phyloP scores from a whole-genome alignment of 139 green algal species.

The Picochlorum sp. region DNA sequence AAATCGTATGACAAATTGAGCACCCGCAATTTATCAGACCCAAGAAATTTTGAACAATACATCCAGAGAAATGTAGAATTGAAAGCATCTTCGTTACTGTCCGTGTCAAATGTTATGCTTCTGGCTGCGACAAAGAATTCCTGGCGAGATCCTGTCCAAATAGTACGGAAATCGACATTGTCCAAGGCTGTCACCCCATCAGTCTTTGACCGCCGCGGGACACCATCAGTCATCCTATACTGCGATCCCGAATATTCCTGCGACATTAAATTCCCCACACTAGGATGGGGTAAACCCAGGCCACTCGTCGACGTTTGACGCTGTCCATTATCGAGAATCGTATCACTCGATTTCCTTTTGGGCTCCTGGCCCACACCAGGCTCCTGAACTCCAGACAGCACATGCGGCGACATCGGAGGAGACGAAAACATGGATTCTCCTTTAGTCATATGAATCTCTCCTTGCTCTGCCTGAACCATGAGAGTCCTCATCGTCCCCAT shows the following conservation, averaged over 20 bases:
- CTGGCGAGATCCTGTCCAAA: background rate
- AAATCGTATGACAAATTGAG: background rate
- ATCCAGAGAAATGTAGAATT: background rate
- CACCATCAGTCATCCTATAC: background rate
- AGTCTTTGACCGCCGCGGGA: background rate
- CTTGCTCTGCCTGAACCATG: background rate
- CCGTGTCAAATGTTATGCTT: background rate
- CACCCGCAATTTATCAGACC: background rate
- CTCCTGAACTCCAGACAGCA: no score
- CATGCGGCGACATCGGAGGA: no score
- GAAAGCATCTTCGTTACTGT: background rate
- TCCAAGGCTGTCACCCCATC: background rate
- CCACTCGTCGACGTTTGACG: background rate
- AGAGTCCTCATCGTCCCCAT: conserved; percentile 10
- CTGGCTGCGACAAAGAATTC: background rate
- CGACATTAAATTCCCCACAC: conserved; percentile 2
- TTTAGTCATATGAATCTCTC: no score
- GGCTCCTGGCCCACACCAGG: no score
- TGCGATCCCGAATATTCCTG: background rate
- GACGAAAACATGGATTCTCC: no score
- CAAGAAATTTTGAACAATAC: background rate
- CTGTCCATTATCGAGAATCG: no score
- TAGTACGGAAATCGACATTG: background rate
- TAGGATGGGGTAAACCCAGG: conserved; percentile 1
- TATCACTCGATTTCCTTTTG: no score